Evolutionary conservation across 371 early-diverging fungal species (phyloP), one percentile per base, ranked within the genome.

Genomic region (Syncephalastrum racemosum): DNA sequence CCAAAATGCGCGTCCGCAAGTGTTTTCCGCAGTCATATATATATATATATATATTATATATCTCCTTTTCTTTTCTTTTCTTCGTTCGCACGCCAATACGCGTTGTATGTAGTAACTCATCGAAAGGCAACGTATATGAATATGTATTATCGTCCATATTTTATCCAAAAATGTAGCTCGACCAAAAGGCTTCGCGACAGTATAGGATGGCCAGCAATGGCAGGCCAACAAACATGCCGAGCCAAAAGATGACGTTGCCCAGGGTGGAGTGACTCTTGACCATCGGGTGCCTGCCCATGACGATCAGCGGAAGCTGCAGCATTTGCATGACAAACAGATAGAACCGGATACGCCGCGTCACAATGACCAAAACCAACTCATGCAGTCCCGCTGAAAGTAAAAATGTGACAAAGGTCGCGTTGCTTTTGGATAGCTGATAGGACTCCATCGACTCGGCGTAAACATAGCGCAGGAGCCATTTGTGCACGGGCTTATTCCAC

Each of bases 401-500:
- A 69, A 97, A 98, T 1, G 95, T 94, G 22, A 93, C 66, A 58
- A 90, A 74, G 2, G 89, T 88, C 4, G 94, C 92, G 50, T 81
- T 83, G n/a, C 70, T 58, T 57, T 87, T 87, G 46, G 91, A 86
- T 10, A 93, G 63, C 46, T 89, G 84, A 67, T 87, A 86, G 2
- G 87, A 83, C 42, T 87, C 78, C 52, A 95, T 84, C 46, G 91
- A 83, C 50, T 90, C 88, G 13, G 84, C 80, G 75, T 97, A 97
- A 4, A 97, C 89, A 70, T 98, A 97, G 50, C 95, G 86, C 31
- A 95, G 84, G 36, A 98, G 75, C 77, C 97, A 98, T 43, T 91
- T 85, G 67, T 99, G 96, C 23, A 98, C 99, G 2, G 95, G 97
- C 58, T 89, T 92, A 77, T 99, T 99, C 99, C 99, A 99, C 64